Base-by-base conservation (phyloP, 305 asterid species). In the Fraxinus paxiana region DNA sequence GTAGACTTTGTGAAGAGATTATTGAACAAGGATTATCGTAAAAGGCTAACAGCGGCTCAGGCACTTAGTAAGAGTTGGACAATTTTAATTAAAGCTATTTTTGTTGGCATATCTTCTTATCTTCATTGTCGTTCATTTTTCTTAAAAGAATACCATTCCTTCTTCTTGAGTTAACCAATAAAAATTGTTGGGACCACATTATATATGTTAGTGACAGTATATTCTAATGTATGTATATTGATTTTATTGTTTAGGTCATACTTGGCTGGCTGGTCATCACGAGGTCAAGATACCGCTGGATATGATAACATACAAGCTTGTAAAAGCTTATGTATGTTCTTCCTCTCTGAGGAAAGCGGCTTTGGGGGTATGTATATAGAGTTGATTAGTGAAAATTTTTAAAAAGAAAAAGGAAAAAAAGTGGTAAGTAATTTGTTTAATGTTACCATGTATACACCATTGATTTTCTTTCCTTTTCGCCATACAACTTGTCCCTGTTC, bases 1-100 rank as follows among this genome's bases (percentile, higher is more conserved):
- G 85, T 91, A 35, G 99, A 96, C 85, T 96, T 96, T 70, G 99
- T 96, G 75, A 96, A 92, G 84, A 91, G 94, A 70, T 89, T 94
- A 78, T 85, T 96, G 84, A 92, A 92, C 83, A 94, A 96, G 88
- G 99, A 96, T 82, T 96, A 92, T 72, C 98, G 99, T 59, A 96
- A 94, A 86, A 86, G 99, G 87, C 87, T 94, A 71, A 92, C 99
- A 2, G 99, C 99, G 79, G 94, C 97, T 80, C 98, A 96, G 91
- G 99, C 99, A 75, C 96, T 95, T 13, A 54, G 99, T 95, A 86
- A 91, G 98, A n/a, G 35, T 51, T 20, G 20, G 43, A 51, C 72
- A 26, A 38, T 26, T 6, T 73, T 20, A 28, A 73, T 17, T 22
- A 54, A 71, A 37, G 48, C 6, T 18, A 43, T 43, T 43, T 43